Evolutionary conservation across 2,329 filamentous ascomycete genomes (phyloP), one percentile per base, ranked within the genome.

Genomic region (Fusarium lyarnte): DNA sequence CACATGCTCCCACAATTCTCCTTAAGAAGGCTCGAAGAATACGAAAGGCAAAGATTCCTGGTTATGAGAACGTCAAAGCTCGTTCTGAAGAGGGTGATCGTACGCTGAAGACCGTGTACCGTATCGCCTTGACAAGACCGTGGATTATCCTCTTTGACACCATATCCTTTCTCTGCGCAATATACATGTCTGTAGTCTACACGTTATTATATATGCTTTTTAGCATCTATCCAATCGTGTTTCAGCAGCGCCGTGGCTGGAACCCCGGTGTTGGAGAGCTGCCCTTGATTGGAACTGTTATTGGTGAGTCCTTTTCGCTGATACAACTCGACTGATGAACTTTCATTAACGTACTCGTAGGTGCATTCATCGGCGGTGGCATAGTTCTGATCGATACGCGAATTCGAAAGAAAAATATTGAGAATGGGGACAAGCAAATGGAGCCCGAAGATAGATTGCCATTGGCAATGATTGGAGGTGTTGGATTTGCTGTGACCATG

Each of bases 101-200:
- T 23, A 46, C 55, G 23, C 39, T 58, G 27, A 60, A 70, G 31
- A 33, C 63, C 3, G 92, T 95, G 79, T 87, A 70, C 19, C 74
- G 91, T 76, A 93, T 95, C 66, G 87, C 95, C 39, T 92, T 95
- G 76, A 82, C 87, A 27, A 88, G 92, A 3, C 89, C 93, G 5
- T 81, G 95, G 68, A 80, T 82, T 5, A 88, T 97, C 3, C 87
- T 96, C 36, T 94, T 94, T 81, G 93, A 96, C 79, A 89, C 92
- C 21, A 96, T 96, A 76, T 92, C 96, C 39, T 87, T 96, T 68
- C 88, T 95, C 75, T 90, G 96, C 72, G 89, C 90, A 2, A 76
- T 95, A 2, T 96, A 96, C 84, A 95, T 95, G 92, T 91, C 89
- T 2, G 91, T 95, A 7, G 85, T 94, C 13, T 93, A 93, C 78